Evolutionary conservation across 306 rosid species (phyloP).

Genomic region (Ammopiptanthus mongolicus): DNA sequence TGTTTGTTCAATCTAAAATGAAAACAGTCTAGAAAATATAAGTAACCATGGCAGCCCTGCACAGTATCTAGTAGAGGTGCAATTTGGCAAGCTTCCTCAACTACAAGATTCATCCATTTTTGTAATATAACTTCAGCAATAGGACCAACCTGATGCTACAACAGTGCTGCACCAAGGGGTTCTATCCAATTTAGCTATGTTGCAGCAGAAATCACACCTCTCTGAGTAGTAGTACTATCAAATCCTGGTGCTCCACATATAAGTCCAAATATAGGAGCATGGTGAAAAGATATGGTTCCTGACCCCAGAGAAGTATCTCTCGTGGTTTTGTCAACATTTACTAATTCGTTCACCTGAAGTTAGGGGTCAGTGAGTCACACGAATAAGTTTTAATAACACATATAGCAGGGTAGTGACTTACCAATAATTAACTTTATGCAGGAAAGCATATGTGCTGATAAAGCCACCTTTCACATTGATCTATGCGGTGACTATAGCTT

Average conservation of each 20-base stretch:
- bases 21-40: slow-evolving; percentile 76
- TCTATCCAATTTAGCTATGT: slow-evolving; percentile 79
- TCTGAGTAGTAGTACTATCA: slow-evolving; percentile 52
- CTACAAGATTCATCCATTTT: slow-evolving; percentile 54
- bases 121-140: slow-evolving; percentile 54
- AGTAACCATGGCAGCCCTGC: slow-evolving; percentile 82
- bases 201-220: slow-evolving; percentile 83
- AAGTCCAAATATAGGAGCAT: slow-evolving; percentile 79
- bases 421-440: no score
- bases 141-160: slow-evolving; percentile 71
- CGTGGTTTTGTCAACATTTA: slow-evolving; percentile 60
- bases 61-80: slow-evolving; percentile 69
- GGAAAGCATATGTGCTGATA: no score
- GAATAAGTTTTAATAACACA: no score
- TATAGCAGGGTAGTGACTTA: no score
- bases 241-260: slow-evolving; percentile 64
- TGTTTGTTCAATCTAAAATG: slow-evolving; percentile 34
- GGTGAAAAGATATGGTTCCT: slow-evolving; percentile 57
- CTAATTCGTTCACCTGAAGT: no score
- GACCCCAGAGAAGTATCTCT: slow-evolving; percentile 41
- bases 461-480: no score
- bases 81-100: slow-evolving; percentile 68
- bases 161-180: slow-evolving; percentile 71
- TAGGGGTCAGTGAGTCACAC: no score
- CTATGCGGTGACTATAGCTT: no score